phyloP scores from a whole-genome alignment of 148 eudicot species.

The Salicornia ramosissima region DNA sequence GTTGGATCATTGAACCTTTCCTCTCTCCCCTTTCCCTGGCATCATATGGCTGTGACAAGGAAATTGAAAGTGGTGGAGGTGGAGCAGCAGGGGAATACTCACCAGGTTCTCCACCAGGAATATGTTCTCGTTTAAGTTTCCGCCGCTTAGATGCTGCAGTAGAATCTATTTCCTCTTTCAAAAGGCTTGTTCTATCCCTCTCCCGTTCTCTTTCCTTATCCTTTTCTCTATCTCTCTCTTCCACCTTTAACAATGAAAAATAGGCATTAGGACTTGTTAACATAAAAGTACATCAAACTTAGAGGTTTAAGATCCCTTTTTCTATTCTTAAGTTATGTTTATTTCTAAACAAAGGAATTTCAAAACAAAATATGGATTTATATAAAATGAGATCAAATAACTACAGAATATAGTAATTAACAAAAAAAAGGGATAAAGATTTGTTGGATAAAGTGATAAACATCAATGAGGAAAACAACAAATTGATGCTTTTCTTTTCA shows the following conservation, averaged over 20 bases:
- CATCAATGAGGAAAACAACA: too few relatives aligned
- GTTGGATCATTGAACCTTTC: slow-evolving; percentile 60
- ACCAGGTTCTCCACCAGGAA: slow-evolving; percentile 63
- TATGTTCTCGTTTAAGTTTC: slow-evolving; percentile 85
- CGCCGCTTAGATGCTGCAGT: slow-evolving; percentile 77
- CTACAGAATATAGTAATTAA: too few relatives aligned
- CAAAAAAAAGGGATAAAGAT: too few relatives aligned
- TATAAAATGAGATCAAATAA: too few relatives aligned
- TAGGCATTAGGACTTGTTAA: background rate
- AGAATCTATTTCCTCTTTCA: slow-evolving; percentile 73
- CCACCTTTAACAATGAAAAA: slow-evolving; percentile 41
- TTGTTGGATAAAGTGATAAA: too few relatives aligned
- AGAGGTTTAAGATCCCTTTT: too few relatives aligned
- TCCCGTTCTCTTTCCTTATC: slow-evolving; percentile 47
- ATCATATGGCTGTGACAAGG: slow-evolving; percentile 61
- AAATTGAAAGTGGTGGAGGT: slow-evolving; percentile 48
- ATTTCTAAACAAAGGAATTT: too few relatives aligned
- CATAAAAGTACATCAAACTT: background rate
- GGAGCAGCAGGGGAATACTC: slow-evolving; percentile 72
- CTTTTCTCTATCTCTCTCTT: slow-evolving; percentile 70
- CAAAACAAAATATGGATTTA: too few relatives aligned
- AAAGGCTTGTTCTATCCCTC: slow-evolving; percentile 50
- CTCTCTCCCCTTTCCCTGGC: slow-evolving; percentile 84
- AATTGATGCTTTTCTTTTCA: too few relatives aligned
- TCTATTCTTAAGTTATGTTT: too few relatives aligned